Evolutionary conservation across 495 filamentous ascomycete species (phyloP).

Genomic region (Lichina pygmaea): DNA sequence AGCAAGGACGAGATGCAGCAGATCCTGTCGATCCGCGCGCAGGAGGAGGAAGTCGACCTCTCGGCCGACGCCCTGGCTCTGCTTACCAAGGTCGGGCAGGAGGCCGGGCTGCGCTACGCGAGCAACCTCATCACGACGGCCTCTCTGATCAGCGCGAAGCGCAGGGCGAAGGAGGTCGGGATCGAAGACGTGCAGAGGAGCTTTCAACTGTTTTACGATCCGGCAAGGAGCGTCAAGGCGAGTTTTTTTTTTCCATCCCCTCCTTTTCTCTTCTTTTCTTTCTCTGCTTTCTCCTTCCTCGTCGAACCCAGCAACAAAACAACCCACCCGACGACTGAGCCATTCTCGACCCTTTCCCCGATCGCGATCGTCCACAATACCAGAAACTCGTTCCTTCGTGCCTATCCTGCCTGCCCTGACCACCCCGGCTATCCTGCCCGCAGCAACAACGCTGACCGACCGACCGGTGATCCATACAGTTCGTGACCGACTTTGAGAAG

Average conservation of each 20-base stretch:
- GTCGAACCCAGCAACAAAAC: background rate
- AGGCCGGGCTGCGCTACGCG: slow-evolving; percentile 76
- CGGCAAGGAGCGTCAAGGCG: slow-evolving; percentile 48
- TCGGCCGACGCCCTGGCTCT: slow-evolving; percentile 70
- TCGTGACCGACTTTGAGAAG: slow-evolving; percentile 73
- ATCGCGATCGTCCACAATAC: too few species aligned
- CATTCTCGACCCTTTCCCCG: too few species aligned
- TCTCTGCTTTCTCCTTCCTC: background rate
- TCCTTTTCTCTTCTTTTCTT: background rate
- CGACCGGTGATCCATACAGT: slow-evolving; percentile 11
- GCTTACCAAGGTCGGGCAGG: slow-evolving; percentile 82
- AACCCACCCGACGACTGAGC: background rate
- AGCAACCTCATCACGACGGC: slow-evolving; percentile 92
- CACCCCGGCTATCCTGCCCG: too few species aligned
- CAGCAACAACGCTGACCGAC: too few species aligned
- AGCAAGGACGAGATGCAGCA: slow-evolving; percentile 60
- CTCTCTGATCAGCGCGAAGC: slow-evolving; percentile 53
- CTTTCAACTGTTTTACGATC: slow-evolving; percentile 83
- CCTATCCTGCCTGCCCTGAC: too few species aligned
- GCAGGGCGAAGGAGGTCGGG: slow-evolving; percentile 49
- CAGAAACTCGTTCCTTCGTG: too few species aligned
- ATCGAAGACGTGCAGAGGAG: slow-evolving; percentile 77
- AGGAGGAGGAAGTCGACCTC: slow-evolving; percentile 86
- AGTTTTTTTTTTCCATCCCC: background rate
- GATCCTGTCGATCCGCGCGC: slow-evolving; percentile 70